Evolutionary conservation across 176 grass and related monocot genomes (phyloP).

Genomic region (maize (Zea mays)): DNA sequence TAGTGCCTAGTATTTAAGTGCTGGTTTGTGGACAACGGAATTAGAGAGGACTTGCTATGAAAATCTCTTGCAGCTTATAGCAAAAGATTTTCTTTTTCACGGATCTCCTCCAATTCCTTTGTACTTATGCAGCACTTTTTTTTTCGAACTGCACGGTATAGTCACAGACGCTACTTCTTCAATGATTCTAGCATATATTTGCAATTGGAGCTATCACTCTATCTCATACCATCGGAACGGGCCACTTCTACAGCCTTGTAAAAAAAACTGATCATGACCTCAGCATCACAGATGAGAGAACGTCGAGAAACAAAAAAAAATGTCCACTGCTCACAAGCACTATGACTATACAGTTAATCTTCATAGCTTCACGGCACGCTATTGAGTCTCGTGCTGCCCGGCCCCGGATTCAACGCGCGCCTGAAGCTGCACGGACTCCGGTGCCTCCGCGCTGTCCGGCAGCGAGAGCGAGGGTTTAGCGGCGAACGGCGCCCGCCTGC

Average conservation of each 20-base stretch:
- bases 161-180: too few relatives aligned
- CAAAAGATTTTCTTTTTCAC: too few relatives aligned
- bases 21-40: too few relatives aligned
- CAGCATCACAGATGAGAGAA: neutral
- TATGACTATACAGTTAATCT: neutral
- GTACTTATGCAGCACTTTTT: too few relatives aligned
- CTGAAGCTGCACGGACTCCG: conserved; percentile 2
- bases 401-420: neutral
- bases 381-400: neutral
- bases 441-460: neutral
- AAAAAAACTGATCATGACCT: neutral
- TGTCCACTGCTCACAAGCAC: conserved; percentile 14
- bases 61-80: too few relatives aligned
- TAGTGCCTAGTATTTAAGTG: too few relatives aligned
- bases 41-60: too few relatives aligned
- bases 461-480: neutral
- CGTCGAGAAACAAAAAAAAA: conserved; percentile 12
- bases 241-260: neutral
- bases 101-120: too few relatives aligned
- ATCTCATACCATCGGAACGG: neutral
- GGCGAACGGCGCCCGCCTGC: conserved; percentile 64
- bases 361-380: neutral
- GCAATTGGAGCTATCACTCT: neutral
- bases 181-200: neutral
- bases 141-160: too few relatives aligned